Evolutionary conservation across 441 rosid species (phyloP), one percentile per base, ranked within the genome.

Genomic region (Aleurites moluccanus): DNA sequence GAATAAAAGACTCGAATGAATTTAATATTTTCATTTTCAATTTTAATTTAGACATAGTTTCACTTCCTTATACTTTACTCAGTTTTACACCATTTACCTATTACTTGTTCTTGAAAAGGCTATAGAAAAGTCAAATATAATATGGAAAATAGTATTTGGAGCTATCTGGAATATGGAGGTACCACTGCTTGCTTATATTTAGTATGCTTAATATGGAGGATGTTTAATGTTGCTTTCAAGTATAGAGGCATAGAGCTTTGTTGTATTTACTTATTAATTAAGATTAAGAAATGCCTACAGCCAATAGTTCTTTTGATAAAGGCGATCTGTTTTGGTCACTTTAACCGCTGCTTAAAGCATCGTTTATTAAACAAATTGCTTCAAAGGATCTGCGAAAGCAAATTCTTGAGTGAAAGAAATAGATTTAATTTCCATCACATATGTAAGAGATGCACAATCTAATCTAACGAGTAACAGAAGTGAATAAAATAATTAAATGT

Each of bases 321-420:
- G 2, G 2, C 33, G 33, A 30, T 30, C 2, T 6, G 57, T 16
- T 63, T 20, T 35, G 27, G 67, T 27, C 67, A 16, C 21, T n/a
- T 63, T 63, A n/a, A 30, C 47, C 0, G 45, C 27, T 63, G 67
- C 67, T 63, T 63, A 63, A 63, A 63, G 67, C 47, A 63, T 63
- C 1, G 4, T 18, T 9, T 23, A 16, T 16, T 10, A 13, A 63
- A 20, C 67, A 35, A 63, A 35, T 33, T 21, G 44, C 65, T 4
- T 28, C n/a, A n/a, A n/a, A n/a, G n/a, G n/a, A n/a, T n/a, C n/a
- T n/a, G n/a, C n/a, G n/a, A n/a, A n/a, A n/a, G n/a, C n/a, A n/a
- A n/a, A n/a, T n/a, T n/a, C n/a, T n/a, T n/a, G n/a, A n/a, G n/a
- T n/a, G n/a, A n/a, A n/a, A n/a, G n/a, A n/a, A n/a, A n/a, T n/a